Evolutionary conservation across 257 asterid species (phyloP).

Genomic region (Rhazya stricta): DNA sequence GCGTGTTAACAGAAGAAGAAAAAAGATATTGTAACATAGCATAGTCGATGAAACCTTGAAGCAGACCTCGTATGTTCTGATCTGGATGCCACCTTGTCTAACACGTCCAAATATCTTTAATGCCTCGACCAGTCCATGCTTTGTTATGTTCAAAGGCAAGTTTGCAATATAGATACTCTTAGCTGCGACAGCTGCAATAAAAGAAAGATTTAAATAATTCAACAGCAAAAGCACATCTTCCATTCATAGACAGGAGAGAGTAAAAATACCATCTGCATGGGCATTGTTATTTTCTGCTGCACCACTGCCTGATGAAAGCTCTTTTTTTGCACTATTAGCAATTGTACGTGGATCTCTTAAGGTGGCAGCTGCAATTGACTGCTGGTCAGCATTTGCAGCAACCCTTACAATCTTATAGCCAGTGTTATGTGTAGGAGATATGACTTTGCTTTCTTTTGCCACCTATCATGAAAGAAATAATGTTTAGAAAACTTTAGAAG

Average conservation of each 20-base stretch:
- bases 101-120: conserved; percentile 52
- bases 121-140: conserved; percentile 31
- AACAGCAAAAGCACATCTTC: background rate
- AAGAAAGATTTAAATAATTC: background rate
- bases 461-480: conserved; percentile 27
- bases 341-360: conserved; percentile 19
- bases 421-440: conserved; percentile 21
- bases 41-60: conserved; percentile 1
- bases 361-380: conserved; percentile 12
- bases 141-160: conserved; percentile 40
- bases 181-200: conserved; percentile 17
- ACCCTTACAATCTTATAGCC: conserved; percentile 14
- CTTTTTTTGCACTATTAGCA: conserved; percentile 15
- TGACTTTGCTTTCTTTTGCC: conserved; percentile 27
- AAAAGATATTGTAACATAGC: background rate
- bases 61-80: conserved; percentile 38
- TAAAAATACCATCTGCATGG: conserved; percentile 25
- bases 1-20: conserved; percentile 12
- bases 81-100: conserved; percentile 35
- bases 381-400: conserved; percentile 15
- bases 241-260: background rate
- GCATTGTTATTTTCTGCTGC: conserved; percentile 12
- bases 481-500: background rate
- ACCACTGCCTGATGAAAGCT: conserved; percentile 14
- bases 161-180: conserved; percentile 48